Evolutionary conservation across 2,329 filamentous ascomycete genomes (phyloP).

Genomic region (Pseudogymnoascus sp.): DNA sequence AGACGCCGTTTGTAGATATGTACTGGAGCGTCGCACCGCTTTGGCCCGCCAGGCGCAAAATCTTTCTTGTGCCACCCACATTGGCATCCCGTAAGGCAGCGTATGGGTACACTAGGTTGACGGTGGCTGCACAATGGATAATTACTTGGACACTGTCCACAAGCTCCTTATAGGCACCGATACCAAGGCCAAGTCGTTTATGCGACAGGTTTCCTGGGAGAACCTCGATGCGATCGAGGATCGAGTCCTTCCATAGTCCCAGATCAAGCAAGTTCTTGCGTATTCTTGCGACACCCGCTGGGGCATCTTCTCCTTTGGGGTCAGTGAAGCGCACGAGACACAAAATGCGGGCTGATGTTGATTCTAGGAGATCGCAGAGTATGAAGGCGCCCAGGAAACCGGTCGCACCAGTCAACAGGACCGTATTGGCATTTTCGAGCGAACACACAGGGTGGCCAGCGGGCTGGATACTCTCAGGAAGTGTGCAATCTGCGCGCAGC

Average conservation of each 20-base stretch:
- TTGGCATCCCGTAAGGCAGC: slow-evolving; percentile 68
- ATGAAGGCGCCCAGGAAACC: slow-evolving; percentile 72
- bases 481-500: slow-evolving; percentile 56
- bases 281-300: slow-evolving; percentile 64
- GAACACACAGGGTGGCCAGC: slow-evolving; percentile 45
- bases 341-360: slow-evolving; percentile 60
- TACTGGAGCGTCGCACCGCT: slow-evolving; percentile 69
- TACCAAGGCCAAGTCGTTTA: slow-evolving; percentile 60
- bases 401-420: slow-evolving; percentile 68
- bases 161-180: slow-evolving; percentile 58
- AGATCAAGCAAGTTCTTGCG: slow-evolving; percentile 71
- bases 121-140: slow-evolving; percentile 69
- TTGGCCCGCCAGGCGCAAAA: slow-evolving; percentile 62
- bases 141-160: slow-evolving; percentile 63
- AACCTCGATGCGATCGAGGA: slow-evolving; percentile 72
- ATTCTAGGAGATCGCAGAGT: slow-evolving; percentile 60
- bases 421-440: slow-evolving; percentile 58
- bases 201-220: slow-evolving; percentile 66
- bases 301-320: slow-evolving; percentile 54
- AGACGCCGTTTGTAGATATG: slow-evolving; percentile 72
- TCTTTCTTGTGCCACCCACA: slow-evolving; percentile 70
- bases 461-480: slow-evolving; percentile 64
- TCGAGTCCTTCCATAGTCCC: slow-evolving; percentile 68
- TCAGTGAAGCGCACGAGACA: slow-evolving; percentile 69
- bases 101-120: slow-evolving; percentile 77